Conservation (phyloP, 495 filamentous ascomycete species). For the Durotheca rogersii region DNA sequence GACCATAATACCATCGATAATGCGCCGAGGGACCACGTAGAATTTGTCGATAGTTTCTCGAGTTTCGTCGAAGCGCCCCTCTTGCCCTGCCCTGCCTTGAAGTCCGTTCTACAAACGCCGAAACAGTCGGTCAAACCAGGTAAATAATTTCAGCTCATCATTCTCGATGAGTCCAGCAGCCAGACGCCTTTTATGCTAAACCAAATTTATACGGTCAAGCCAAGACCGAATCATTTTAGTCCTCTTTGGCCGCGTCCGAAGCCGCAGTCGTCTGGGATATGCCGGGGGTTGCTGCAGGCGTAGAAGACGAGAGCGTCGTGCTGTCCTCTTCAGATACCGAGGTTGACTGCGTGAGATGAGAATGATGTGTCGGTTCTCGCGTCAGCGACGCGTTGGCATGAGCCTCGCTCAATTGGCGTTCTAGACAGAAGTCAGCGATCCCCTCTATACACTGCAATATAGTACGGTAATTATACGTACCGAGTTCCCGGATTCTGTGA, state of each 20-base stretch:
- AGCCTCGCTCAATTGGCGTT: conserved; percentile 42
- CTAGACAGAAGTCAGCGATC: conserved; percentile 20
- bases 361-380: conserved; percentile 43
- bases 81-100: not conserved
- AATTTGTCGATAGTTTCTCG: conserved; percentile 5
- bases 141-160: not conserved
- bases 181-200: conserved; percentile 11
- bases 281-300: conserved; percentile 3
- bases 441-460: not conserved
- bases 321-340: conserved; percentile 32
- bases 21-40: conserved; percentile 5
- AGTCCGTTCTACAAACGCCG: conserved; percentile 13
- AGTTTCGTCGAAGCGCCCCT: conserved; percentile 8
- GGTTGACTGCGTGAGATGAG: conserved; percentile 40
- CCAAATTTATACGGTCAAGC: conserved; percentile 2
- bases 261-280: conserved; percentile 4
- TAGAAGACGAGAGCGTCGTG: conserved; percentile 13
- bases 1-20: conserved; percentile 1
- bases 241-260: conserved; percentile 21
- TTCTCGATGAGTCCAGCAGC: conserved; percentile 1
- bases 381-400: conserved; percentile 38
- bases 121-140: not conserved
- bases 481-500: conserved; percentile 79
- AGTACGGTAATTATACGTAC: conserved; percentile 43
- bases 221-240: conserved; percentile 3